phyloP scores from a whole-genome alignment of 805 yeast genomes.

The Naumovozyma baii region DNA sequence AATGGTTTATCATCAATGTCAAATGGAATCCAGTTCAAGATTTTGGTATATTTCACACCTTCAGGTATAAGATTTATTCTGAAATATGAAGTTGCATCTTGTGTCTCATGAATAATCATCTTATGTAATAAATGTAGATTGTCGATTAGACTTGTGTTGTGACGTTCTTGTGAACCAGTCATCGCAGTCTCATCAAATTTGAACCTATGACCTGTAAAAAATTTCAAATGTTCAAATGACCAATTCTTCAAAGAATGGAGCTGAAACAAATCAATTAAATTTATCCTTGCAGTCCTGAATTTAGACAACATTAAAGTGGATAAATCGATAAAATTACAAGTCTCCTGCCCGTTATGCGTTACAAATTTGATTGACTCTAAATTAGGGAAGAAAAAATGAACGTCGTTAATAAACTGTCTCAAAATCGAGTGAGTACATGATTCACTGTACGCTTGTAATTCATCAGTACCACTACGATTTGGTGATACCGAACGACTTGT shows the following conservation, averaged over 20 bases:
- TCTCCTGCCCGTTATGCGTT: slow-evolving; percentile 7
- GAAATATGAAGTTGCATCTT: slow-evolving; percentile 19
- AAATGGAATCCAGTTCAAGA: slow-evolving; percentile 20
- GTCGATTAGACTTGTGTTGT: slow-evolving; percentile 6
- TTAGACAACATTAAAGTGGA: slow-evolving; percentile 12
- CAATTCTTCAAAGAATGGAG: slow-evolving; percentile 23
- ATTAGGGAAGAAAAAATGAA: slow-evolving; percentile 9
- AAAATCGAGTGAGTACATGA: slow-evolving; percentile 9
- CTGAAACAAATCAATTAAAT: slow-evolving; percentile 11
- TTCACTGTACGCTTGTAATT: neutral
- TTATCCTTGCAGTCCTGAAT: slow-evolving; percentile 6
- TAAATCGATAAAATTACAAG: slow-evolving; percentile 17
- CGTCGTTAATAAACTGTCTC: slow-evolving; percentile 6
- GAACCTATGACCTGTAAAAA: slow-evolving; percentile 21
- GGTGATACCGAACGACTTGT: neutral
- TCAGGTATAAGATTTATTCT: slow-evolving; percentile 18
- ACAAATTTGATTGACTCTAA: slow-evolving; percentile 9
- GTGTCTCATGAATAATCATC: slow-evolving; percentile 13
- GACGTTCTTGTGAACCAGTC: slow-evolving; percentile 9
- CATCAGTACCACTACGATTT: neutral
- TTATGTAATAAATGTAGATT: slow-evolving; percentile 13
- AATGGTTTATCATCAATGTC: slow-evolving; percentile 10
- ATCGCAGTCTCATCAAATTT: slow-evolving; percentile 15
- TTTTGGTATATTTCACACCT: slow-evolving; percentile 12
- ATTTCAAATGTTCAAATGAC: slow-evolving; percentile 12